Percentiles rank a stretch among this genome's conserved stretches.
Evolutionary conservation across 2,329 filamentous ascomycete species (phyloP).

Genomic region (Escovopsis sp.): DNA sequence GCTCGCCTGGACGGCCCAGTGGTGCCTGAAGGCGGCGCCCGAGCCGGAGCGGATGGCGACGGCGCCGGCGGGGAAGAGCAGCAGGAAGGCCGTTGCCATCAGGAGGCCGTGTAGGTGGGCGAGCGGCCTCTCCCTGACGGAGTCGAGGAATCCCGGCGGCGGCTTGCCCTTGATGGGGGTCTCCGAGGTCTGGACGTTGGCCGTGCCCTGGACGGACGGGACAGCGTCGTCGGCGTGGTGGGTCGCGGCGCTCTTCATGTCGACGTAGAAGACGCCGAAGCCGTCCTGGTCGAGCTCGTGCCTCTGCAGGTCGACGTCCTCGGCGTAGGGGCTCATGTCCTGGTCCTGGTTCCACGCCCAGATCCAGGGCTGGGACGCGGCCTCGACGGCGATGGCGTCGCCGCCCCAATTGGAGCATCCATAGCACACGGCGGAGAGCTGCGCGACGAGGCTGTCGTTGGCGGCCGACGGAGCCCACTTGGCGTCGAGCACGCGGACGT

Average conservation of each 20-base stretch:
- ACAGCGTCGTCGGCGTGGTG: slow-evolving; percentile 4
- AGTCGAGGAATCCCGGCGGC: neutral
- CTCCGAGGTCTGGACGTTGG: slow-evolving; percentile 5
- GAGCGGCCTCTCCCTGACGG: neutral
- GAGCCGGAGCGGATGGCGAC: slow-evolving; percentile 8
- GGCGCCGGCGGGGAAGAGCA: slow-evolving; percentile 8
- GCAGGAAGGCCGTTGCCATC: slow-evolving; percentile 7
- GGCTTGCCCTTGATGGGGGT: slow-evolving; percentile 1
- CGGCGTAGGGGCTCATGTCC: slow-evolving; percentile 7
- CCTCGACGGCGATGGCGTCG: slow-evolving; percentile 6
- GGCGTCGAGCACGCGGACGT: slow-evolving; percentile 6
- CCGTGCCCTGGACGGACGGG: slow-evolving; percentile 2
- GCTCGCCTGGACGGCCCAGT: slow-evolving; percentile 8
- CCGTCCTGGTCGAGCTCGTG: slow-evolving; percentile 6
- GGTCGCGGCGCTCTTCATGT: slow-evolving; percentile 8
- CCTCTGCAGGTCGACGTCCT: slow-evolving; percentile 6
- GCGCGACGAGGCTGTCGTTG: neutral
- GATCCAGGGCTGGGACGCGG: slow-evolving; percentile 12
- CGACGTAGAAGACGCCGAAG: slow-evolving; percentile 9
- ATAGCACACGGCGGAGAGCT: slow-evolving; percentile 11
- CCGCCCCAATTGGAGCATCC: slow-evolving; percentile 11
- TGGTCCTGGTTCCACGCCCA: slow-evolving; percentile 14
- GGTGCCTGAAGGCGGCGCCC: slow-evolving; percentile 7
- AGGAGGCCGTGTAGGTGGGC: slow-evolving; percentile 8
- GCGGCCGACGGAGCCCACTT: slow-evolving; percentile 3